Evolutionary conservation across 164 flowering plant genomes (phyloP), one percentile per base, ranked within the genome.

Genomic region (Cinnamomum chago): DNA sequence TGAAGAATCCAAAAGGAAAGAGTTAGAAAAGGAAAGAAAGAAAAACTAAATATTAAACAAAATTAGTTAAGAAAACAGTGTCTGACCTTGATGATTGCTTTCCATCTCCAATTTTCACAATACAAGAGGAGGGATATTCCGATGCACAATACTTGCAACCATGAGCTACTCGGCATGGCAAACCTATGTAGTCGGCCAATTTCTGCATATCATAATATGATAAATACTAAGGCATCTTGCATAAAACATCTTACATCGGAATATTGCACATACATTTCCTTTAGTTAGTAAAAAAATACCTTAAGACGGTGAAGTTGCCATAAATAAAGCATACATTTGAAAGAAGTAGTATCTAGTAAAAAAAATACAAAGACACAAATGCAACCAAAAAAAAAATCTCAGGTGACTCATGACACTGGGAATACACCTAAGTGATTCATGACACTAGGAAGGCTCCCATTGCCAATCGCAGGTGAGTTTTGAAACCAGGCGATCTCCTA

Each of bases 151-250:
- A 93, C 82, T 84, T 95, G 89, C 99, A 93, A 74, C 98, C 97
- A 75, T 88, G 87, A 72, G 99, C 97, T 71, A 95, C 93, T 75
- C 99, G 88, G 76, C 99, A 95, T 15, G 98, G 99, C 80, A 93
- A 85, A 58, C 96, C 96, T 67, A 95, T 84, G 75, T 76, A 83
- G 71, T 95, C 99, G n/a, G 99, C 98, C 82, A 95, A 78, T 82
- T 86, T 91, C 98, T 95, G 97, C 84, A 87, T 5, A 69, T 30
- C 74, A 47, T 40, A 78, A 22, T 65, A 72, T 27, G 11, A 27
- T 25, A 47, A 3, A 33, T 23, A 33, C 5, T 20, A 11, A 50
- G 28, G 62, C 28, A 65, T 20, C n/a, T 51, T 66, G 64, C 58
- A 66, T 6, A 11, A 30, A 30, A 51, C 28, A 18, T 58, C 9